phyloP scores from a whole-genome alignment of 2,329 filamentous ascomycete species.

The Macrophomina tecta region DNA sequence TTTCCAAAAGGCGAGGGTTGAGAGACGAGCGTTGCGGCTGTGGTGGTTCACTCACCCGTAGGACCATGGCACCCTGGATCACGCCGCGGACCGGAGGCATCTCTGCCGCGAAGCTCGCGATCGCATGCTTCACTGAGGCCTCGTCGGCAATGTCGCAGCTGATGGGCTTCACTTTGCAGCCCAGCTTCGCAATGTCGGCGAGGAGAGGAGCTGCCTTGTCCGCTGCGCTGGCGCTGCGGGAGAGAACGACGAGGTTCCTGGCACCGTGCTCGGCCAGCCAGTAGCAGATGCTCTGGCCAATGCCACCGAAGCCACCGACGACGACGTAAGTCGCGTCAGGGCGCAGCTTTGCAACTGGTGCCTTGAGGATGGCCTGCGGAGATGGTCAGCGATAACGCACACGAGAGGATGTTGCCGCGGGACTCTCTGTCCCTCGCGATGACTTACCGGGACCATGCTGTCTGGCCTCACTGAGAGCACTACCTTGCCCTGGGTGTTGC shows the following conservation, averaged over 20 bases:
- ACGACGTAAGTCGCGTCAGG: slow-evolving; percentile 38
- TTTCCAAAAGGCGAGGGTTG: too few species aligned
- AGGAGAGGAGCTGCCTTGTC: not conserved
- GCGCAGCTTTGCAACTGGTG: slow-evolving; percentile 12
- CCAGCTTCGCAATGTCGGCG: not conserved
- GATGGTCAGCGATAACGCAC: slow-evolving; percentile 10
- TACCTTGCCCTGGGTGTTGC: slow-evolving; percentile 30
- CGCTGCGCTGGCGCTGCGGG: slow-evolving; percentile 10
- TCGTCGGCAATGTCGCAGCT: slow-evolving; percentile 23
- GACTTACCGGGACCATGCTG: slow-evolving; percentile 33
- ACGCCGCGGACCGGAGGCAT: slow-evolving; percentile 34
- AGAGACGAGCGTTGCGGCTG: not conserved
- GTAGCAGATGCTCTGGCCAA: slow-evolving; percentile 35
- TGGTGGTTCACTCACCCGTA: slow-evolving; percentile 30
- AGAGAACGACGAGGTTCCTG: slow-evolving; percentile 35
- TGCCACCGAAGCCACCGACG: slow-evolving; percentile 37
- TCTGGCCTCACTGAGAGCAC: slow-evolving; percentile 32
- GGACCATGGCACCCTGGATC: slow-evolving; percentile 38
- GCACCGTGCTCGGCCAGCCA: slow-evolving; percentile 38
- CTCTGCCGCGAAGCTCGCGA: not conserved
- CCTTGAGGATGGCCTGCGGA: not conserved
- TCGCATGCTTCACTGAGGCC: not conserved
- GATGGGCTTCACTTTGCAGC: slow-evolving; percentile 8
- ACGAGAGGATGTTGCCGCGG: not conserved
- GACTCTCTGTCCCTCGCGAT: too few species aligned